A percentile compares a stretch with the other conserved stretches of the same genome.
phyloP scores from a whole-genome alignment of 441 rosid genomes.

The Gossypium schwendimanii region DNA sequence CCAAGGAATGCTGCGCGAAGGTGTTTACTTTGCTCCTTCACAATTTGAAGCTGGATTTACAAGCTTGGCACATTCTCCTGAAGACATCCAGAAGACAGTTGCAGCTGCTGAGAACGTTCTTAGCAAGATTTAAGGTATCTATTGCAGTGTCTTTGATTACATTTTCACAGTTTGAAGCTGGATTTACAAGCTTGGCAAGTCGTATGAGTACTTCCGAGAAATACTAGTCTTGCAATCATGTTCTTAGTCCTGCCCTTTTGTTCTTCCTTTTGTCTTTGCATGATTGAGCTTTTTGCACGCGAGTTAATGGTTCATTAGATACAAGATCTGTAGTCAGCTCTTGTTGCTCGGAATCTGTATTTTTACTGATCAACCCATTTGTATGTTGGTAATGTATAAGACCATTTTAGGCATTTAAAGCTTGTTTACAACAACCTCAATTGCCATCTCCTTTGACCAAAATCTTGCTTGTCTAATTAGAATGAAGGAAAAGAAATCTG shows the following conservation, averaged over 20 bases:
- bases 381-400: constrained; percentile 1
- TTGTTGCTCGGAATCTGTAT: background rate
- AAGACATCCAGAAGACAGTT: constrained; percentile 63
- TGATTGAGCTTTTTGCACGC: constrained; percentile 18
- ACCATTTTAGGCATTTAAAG: background rate
- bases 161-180: constrained; percentile 73
- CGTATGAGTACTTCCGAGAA: constrained; percentile 64
- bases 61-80: constrained; percentile 67
- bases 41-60: constrained; percentile 92
- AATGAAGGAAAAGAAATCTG: background rate
- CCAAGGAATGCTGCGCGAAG: constrained; percentile 79
- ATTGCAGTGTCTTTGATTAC: background rate
- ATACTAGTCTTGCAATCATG: background rate
- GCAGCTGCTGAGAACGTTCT: constrained; percentile 73
- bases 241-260: background rate
- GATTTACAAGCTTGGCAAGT: constrained; percentile 79
- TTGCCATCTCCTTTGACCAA: background rate
- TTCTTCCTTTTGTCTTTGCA: background rate
- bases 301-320: background rate
- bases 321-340: background rate
- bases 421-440: background rate
- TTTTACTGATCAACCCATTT: background rate
- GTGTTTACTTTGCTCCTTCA: constrained; percentile 85
- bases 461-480: constrained; percentile 14
- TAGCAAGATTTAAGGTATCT: constrained; percentile 36